Percentiles rank a stretch among this genome's conserved stretches.
phyloP scores from a whole-genome alignment of 345 rosid genomes.

The Gossypium bickii region DNA sequence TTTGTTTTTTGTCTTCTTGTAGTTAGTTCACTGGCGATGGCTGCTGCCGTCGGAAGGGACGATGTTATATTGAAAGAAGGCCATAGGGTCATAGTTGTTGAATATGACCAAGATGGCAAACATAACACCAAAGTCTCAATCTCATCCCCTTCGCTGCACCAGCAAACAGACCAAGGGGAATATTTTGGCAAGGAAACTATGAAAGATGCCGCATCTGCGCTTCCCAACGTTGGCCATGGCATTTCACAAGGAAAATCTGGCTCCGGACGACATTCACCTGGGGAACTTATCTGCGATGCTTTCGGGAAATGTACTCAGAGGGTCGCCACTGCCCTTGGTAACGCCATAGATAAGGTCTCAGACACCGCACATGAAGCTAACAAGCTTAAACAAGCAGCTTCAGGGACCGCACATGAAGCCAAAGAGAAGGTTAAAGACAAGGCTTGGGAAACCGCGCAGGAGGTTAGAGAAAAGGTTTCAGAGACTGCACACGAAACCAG shows the following conservation, averaged over 20 bases:
- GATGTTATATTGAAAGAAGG: slow-evolving; percentile 64
- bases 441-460: slow-evolving; percentile 5
- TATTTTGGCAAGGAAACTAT: slow-evolving; percentile 24
- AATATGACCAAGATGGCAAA: slow-evolving; percentile 55
- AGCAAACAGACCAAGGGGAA: background rate
- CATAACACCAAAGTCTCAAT: slow-evolving; percentile 57
- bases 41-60: slow-evolving; percentile 40
- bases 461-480: background rate
- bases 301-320: slow-evolving; percentile 51
- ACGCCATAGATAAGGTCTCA: slow-evolving; percentile 36
- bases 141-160: slow-evolving; percentile 28
- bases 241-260: slow-evolving; percentile 17
- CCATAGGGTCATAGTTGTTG: slow-evolving; percentile 58
- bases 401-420: background rate
- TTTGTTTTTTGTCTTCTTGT: slow-evolving; percentile 43
- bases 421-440: background rate
- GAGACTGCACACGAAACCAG: slow-evolving; percentile 13
- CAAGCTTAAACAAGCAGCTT: slow-evolving; percentile 20
- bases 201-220: slow-evolving; percentile 27
- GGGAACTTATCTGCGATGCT: slow-evolving; percentile 58
- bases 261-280: slow-evolving; percentile 14
- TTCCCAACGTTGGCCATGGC: slow-evolving; percentile 33
- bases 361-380: slow-evolving; percentile 21
- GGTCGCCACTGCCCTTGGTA: slow-evolving; percentile 37
- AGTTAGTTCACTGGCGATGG: slow-evolving; percentile 45